phyloP scores from a whole-genome alignment of 2,329 filamentous ascomycete species.

The Penicillium sumatraense region DNA sequence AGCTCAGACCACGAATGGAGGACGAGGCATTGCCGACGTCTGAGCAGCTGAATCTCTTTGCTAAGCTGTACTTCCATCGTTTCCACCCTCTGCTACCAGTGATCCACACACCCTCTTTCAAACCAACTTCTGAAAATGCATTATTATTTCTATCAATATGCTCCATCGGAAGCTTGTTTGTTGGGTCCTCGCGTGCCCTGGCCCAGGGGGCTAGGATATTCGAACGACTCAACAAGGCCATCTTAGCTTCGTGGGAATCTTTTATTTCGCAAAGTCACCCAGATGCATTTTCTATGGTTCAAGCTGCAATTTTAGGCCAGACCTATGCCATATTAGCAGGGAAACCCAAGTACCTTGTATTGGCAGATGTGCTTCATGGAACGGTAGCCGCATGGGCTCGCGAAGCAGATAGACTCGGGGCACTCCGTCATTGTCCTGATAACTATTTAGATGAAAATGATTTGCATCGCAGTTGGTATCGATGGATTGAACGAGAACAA shows the following conservation, averaged over 20 bases:
- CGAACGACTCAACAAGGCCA: slow-evolving; percentile 33
- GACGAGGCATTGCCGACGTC: slow-evolving; percentile 21
- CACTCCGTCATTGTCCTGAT: slow-evolving; percentile 3
- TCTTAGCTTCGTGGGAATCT: slow-evolving; percentile 26
- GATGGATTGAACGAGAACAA: slow-evolving; percentile 33
- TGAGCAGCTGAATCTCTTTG: slow-evolving; percentile 24
- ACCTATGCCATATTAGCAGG: slow-evolving; percentile 35
- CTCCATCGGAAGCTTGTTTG: slow-evolving; percentile 42
- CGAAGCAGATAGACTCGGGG: slow-evolving; percentile 25
- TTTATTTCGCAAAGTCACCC: slow-evolving; percentile 18
- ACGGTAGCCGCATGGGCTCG: slow-evolving; percentile 36
- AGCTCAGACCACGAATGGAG: slow-evolving; percentile 19
- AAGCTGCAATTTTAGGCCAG: slow-evolving; percentile 35
- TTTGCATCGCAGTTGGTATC: slow-evolving; percentile 25
- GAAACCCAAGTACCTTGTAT: slow-evolving; percentile 29
- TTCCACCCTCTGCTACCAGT: slow-evolving; percentile 20
- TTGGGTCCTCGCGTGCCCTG: slow-evolving; percentile 35
- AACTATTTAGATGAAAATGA: slow-evolving; percentile 7
- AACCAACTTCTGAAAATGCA: slow-evolving; percentile 32
- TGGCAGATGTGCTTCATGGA: slow-evolving; percentile 37
- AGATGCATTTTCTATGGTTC: slow-evolving; percentile 28
- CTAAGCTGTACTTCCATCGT: slow-evolving; percentile 23
- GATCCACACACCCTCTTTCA: slow-evolving; percentile 22
- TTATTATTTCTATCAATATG: slow-evolving; percentile 43
- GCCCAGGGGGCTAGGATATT: slow-evolving; percentile 34